Base-by-base conservation (phyloP, 331 rosid genomes). In the Quercus phellos region DNA sequence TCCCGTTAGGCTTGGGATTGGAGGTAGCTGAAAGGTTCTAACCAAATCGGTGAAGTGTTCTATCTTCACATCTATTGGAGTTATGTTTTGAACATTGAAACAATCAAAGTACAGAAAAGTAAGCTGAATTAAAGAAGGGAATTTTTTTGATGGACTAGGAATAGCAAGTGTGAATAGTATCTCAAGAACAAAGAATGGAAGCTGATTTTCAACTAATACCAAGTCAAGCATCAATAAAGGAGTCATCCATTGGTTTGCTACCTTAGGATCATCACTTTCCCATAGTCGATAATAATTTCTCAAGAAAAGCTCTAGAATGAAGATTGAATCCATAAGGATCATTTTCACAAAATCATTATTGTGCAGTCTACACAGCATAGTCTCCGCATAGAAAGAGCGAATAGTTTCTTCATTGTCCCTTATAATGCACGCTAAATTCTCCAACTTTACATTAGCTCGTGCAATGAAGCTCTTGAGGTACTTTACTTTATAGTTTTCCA, bases 151-250 rank as follows among this genome's bases (percentile, higher is more conserved):
- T 1, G 42, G 22, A 0, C 0, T 4, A 0, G 70, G 6, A 4
- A 6, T 16, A 27, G 46, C 42, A 2, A 58, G 5, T 6, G 43
- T 26, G 7, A 32, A 80, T 3, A 80, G 64, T 1, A 11, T 1
- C 9, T 54, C 0, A 13, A 84, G 51, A 30, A 77, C 21, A 54
- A 38, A 60, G 46, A 72, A 79, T 4, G 82, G 87, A 60, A 84
- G 68, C 43, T 84, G 87, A 68, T 84, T 84, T 54, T 80, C 84
- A 14, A 77, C 58, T 1, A 80, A 29, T n/a, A 80, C 3, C 53
- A 80, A 60, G 46, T 79, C 87, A 56, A 38, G 35, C 35, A 32
- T 32, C 35, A 5, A 32, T 70, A 80, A 22, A 84, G 38, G 38
- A 34, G 38, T 5, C 82, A 84, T 4, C 82, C 5, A 74, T 80